Percentiles rank a stretch among this genome's conserved stretches.
These are phyloP conservation scores for Ogataea pilisensis DNA, from an alignment of 805 yeast genomes.

Conservation along the genomic window DNA sequence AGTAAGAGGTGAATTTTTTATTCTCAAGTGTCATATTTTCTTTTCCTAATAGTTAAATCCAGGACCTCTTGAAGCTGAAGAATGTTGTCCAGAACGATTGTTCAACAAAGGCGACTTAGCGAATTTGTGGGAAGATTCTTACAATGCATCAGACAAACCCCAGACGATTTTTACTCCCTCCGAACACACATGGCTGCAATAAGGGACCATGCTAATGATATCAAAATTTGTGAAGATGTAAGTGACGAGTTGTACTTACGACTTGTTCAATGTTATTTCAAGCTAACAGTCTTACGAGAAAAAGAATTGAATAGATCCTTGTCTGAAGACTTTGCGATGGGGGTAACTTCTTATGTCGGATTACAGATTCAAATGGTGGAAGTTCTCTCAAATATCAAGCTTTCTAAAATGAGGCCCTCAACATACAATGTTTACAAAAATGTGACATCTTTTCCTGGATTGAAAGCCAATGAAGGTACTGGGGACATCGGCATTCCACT, in stretches of 20 bases:
- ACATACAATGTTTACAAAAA: background rate
- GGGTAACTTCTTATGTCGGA: constrained; percentile 1
- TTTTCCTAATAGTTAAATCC: no score
- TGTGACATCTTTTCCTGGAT: background rate
- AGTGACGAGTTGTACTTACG: no score
- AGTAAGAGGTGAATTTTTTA: no score
- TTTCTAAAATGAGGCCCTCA: background rate
- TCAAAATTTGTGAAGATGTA: background rate
- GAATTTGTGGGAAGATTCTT: background rate
- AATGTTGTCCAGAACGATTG: no score
- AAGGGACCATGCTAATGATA: background rate
- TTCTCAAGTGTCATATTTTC: no score
- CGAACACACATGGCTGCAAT: background rate
- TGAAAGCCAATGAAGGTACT: background rate
- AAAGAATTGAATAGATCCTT: background rate
- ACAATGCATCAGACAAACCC: background rate
- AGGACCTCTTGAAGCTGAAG: no score
- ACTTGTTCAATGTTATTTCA: background rate
- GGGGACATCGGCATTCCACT: background rate
- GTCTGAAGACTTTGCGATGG: background rate
- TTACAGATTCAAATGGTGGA: background rate
- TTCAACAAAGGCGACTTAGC: background rate
- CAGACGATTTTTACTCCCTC: constrained; percentile 4
- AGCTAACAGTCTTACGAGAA: constrained; percentile 1
- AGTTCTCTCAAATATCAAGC: background rate